Percentiles rank a stretch among this genome's conserved stretches.
These are phyloP conservation scores for Hymenochaete sp. DNA, from an alignment of 1,284 basidiomycete species.

Conservation along the genomic window DNA sequence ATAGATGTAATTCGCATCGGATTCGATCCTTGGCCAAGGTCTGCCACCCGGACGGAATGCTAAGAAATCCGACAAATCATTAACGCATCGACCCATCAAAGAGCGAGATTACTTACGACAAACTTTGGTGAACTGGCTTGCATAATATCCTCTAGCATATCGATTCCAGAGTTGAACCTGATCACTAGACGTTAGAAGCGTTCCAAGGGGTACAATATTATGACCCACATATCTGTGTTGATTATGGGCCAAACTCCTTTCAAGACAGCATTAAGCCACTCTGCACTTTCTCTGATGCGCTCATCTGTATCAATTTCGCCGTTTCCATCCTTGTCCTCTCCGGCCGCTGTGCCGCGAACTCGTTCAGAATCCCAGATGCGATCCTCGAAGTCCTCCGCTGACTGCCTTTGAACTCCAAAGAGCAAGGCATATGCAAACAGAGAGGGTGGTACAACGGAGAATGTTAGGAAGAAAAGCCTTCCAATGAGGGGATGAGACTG, in stretches of 20 bases:
- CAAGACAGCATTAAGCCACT: slow-evolving; percentile 33
- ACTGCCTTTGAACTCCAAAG: slow-evolving; percentile 25
- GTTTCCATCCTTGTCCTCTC: slow-evolving; percentile 27
- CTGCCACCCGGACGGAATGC: slow-evolving; percentile 31
- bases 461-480: neutral
- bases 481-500: slow-evolving; percentile 17
- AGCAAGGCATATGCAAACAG: slow-evolving; percentile 25
- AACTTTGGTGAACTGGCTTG: slow-evolving; percentile 32
- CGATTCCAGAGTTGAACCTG: slow-evolving; percentile 28
- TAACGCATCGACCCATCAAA: neutral
- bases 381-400: slow-evolving; percentile 28
- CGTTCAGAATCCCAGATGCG: slow-evolving; percentile 32
- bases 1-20: slow-evolving; percentile 31
- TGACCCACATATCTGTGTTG: slow-evolving; percentile 29
- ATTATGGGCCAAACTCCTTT: slow-evolving; percentile 33
- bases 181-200: neutral
- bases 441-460: slow-evolving; percentile 24
- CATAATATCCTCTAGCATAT: slow-evolving; percentile 37
- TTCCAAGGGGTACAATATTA: neutral
- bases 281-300: slow-evolving; percentile 31
- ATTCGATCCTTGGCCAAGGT: slow-evolving; percentile 29
- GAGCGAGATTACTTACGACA: slow-evolving; percentile 24
- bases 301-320: slow-evolving; percentile 26
- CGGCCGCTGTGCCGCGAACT: slow-evolving; percentile 29
- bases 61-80: slow-evolving; percentile 13